Evolutionary conservation across 2,329 filamentous ascomycete species (phyloP).

Genomic region (Immersiporthe knoxdaviesiana): DNA sequence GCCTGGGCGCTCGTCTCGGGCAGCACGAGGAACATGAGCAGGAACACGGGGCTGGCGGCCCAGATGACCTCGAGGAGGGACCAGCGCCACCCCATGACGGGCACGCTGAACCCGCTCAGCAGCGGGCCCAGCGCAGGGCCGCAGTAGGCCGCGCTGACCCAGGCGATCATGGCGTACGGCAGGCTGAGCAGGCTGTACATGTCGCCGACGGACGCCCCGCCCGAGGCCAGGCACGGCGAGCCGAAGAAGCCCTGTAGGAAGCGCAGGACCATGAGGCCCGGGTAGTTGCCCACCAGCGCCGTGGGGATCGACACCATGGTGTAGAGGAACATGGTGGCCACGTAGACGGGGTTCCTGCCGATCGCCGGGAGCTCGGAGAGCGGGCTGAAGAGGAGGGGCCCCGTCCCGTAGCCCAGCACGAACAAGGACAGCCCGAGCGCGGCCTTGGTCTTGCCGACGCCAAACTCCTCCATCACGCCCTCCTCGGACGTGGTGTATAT

Average conservation of each 20-base stretch:
- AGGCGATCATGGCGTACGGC: conserved; percentile 62
- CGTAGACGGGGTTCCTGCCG: conserved; percentile 69
- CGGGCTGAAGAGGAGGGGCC: conserved; percentile 60
- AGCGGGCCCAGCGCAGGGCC: conserved; percentile 62
- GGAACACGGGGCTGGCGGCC: conserved; percentile 60
- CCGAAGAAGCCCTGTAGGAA: conserved; percentile 71
- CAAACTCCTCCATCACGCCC: conserved; percentile 54
- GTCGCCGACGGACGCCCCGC: conserved; percentile 55
- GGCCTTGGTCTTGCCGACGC: conserved; percentile 50
- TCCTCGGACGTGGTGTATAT: conserved; percentile 45
- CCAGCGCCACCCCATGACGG: conserved; percentile 65
- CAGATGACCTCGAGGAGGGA: conserved; percentile 66
- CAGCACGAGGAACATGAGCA: conserved; percentile 64
- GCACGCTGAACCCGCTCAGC: conserved; percentile 62
- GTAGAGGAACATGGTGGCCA: conserved; percentile 69
- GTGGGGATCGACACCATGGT: conserved; percentile 68
- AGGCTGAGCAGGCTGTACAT: conserved; percentile 59
- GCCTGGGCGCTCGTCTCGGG: conserved; percentile 65
- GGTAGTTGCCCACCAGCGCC: conserved; percentile 64
- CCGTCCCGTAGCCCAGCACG: conserved; percentile 47
- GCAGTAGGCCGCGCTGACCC: conserved; percentile 55
- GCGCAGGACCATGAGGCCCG: conserved; percentile 65
- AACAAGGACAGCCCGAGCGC: conserved; percentile 60
- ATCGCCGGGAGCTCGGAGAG: conserved; percentile 61
- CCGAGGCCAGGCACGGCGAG: conserved; percentile 65